phyloP scores from a whole-genome alignment of 768 basidiomycete species.

The Lentinula aciculospora region DNA sequence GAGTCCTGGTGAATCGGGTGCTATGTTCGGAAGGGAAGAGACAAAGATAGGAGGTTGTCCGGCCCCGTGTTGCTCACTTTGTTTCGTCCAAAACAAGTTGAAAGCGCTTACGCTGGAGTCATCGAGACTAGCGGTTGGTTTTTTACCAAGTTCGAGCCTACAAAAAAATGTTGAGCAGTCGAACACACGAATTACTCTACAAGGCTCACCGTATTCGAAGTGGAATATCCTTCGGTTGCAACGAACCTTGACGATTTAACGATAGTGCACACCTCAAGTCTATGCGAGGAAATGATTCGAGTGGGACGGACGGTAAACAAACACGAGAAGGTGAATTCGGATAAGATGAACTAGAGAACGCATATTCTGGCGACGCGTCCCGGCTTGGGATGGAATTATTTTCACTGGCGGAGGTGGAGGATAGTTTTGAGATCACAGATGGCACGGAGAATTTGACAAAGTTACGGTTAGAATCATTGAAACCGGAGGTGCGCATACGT shows the following conservation, averaged over 20 bases:
- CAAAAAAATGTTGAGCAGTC: background rate
- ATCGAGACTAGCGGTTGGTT: background rate
- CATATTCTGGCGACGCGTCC: background rate
- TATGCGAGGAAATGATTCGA: background rate
- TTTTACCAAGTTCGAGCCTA: background rate
- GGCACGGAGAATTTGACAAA: background rate
- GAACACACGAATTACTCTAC: background rate
- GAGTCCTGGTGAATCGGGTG: background rate
- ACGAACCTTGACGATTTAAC: background rate
- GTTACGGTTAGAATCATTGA: background rate
- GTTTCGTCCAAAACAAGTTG: background rate
- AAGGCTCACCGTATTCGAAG: background rate
- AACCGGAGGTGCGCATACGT: background rate
- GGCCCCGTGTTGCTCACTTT: background rate
- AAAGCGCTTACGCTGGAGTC: background rate
- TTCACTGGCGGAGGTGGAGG: background rate
- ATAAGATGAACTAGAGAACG: background rate
- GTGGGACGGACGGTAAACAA: background rate
- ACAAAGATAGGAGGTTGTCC: background rate
- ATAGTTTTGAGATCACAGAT: background rate
- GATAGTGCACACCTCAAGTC: background rate
- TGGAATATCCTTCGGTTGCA: background rate
- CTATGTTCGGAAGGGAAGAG: background rate
- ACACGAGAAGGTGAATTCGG: background rate
- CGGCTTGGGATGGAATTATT: background rate